Conservation (phyloP, 2,329 filamentous ascomycete species). For the Colletotrichum karsti region DNA sequence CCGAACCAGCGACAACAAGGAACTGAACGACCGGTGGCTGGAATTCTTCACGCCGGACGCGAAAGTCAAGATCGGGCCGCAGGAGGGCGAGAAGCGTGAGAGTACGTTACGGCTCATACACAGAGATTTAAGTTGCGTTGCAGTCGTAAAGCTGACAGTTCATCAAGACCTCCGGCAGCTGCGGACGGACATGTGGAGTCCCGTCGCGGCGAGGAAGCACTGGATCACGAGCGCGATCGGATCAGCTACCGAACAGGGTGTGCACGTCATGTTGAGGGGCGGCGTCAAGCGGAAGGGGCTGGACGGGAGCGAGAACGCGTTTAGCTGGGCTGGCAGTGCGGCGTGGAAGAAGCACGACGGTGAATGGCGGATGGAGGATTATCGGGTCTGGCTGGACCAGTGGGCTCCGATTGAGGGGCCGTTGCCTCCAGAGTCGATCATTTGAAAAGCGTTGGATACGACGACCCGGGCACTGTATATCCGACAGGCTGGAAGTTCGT, state of each 20-base stretch:
- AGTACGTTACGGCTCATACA: background rate
- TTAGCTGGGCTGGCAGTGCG: slow-evolving; percentile 29
- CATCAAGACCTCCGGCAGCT: slow-evolving; percentile 16
- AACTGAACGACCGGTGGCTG: slow-evolving; percentile 19
- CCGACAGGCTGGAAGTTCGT: background rate
- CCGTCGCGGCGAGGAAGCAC: slow-evolving; percentile 24
- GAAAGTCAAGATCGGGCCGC: slow-evolving; percentile 13
- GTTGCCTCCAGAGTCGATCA: slow-evolving; percentile 10
- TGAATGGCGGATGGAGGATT: slow-evolving; percentile 27
- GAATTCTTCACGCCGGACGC: slow-evolving; percentile 22
- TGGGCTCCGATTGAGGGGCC: slow-evolving; percentile 22
- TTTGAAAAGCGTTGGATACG: slow-evolving; percentile 5
- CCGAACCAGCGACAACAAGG: slow-evolving; percentile 24
- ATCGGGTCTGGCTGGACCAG: slow-evolving; percentile 28
- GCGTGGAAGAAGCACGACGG: slow-evolving; percentile 23
- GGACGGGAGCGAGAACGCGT: slow-evolving; percentile 4
- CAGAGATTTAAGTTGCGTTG: background rate
- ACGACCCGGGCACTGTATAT: background rate
- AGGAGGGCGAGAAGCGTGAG: slow-evolving; percentile 12
- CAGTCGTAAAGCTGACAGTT: slow-evolving; percentile 10
- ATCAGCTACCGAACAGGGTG: slow-evolving; percentile 3
- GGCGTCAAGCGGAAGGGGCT: slow-evolving; percentile 19
- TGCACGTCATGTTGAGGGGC: slow-evolving; percentile 28
- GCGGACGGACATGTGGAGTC: slow-evolving; percentile 22
- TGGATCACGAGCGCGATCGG: slow-evolving; percentile 27